A percentile compares a stretch with the other conserved stretches of the same genome.
Evolutionary conservation across 2,329 filamentous ascomycete genomes (phyloP).

Genomic region (Colletotrichum aenigma): DNA sequence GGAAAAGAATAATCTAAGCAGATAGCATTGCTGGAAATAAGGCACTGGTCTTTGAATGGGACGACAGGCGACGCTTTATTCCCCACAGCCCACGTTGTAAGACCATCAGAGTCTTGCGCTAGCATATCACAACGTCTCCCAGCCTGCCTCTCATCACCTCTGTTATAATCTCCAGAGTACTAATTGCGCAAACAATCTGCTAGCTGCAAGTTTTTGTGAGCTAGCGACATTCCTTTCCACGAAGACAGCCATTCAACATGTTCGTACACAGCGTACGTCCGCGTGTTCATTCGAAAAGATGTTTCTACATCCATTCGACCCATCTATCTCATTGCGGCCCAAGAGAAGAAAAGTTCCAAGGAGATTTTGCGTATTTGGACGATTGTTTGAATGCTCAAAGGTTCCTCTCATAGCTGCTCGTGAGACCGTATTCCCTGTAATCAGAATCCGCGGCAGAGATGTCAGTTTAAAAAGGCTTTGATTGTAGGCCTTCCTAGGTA

Average conservation of each 20-base stretch:
- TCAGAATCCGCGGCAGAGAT: not conserved
- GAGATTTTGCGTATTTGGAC: not conserved
- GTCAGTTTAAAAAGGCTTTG: no score
- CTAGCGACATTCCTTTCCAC: not conserved
- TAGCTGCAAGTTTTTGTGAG: accelerated
- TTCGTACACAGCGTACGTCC: not conserved
- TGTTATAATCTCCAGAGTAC: not conserved
- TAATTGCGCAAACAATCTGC: not conserved
- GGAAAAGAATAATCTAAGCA: not conserved
- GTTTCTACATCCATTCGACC: not conserved
- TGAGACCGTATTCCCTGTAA: not conserved
- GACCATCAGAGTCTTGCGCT: not conserved
- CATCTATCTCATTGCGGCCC: not conserved
- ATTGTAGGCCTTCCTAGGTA: no score
- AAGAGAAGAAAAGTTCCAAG: accelerated
- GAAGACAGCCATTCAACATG: not conserved
- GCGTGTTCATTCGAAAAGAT: not conserved
- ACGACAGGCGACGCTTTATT: not conserved
- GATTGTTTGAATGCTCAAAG: not conserved
- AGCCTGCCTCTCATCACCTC: accelerated
- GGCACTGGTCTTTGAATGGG: not conserved
- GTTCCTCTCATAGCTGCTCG: not conserved
- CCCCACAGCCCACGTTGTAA: accelerated
- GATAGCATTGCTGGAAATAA: not conserved
- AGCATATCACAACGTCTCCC: not conserved